Base-by-base conservation (phyloP, 805 yeast species). In the Kluyveromyces siamensis region DNA sequence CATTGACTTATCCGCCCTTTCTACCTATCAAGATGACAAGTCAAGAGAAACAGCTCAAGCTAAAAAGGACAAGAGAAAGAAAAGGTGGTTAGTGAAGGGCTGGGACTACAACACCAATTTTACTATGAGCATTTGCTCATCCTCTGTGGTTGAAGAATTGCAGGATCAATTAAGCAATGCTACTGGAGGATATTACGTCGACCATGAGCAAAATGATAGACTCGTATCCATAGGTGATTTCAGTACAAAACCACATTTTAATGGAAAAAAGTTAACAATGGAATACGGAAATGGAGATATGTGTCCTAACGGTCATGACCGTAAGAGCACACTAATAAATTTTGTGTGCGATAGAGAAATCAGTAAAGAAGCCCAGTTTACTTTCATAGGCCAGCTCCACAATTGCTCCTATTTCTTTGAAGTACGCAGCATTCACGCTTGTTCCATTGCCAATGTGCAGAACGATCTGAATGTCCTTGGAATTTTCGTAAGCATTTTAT, bases 391-490 rank as follows among this genome's bases (percentile, higher is more conserved):
- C 1, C 79, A 80, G 7, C 59, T 78, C 40, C 77, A 87, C 62
- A 86, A 88, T 52, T 88, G 96, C 66, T 79, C 83, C 37, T 88
- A 86, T 63, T 77, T 83, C 59, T 88, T 88, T 63, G 96, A 88
- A 60, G 88, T 87, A 33, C 69, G 88, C 54, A 85, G 95, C 3
- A 80, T 86, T 40, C 84, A 83, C 66, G 96, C 95, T 0, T 88
- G 96, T 65, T 87, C 95, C 0, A 83, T 89, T 1, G 80, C 86
- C 9, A 80, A 82, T 46, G 76, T 80, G 55, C 77, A 74, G 11
- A 83, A 82, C 58, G 80, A 84, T 51, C 65, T 77, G 48, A 81
- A 83, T 16, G 80, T 83, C 2, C 73, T 84, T 46, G 79, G 86
- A 71, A 80, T 84, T 44, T 82, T 84, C 54, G 52, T 79, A 16